Conservation (phyloP, 2,329 filamentous ascomycete species). For the Alternaria tenuissima region DNA sequence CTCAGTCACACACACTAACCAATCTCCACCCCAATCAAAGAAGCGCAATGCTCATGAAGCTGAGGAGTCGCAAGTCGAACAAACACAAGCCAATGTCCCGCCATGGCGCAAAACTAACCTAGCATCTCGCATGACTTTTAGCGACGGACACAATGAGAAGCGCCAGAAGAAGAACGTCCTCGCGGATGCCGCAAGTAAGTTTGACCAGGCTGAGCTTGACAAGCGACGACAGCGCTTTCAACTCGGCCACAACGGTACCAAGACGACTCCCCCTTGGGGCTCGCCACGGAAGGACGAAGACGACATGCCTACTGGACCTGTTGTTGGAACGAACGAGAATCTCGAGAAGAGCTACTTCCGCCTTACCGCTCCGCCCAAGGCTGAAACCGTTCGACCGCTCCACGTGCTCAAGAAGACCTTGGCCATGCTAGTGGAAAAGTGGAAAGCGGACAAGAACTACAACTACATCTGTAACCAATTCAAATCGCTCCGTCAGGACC, state of each 20-base stretch:
- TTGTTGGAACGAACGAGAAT: conserved; percentile 82
- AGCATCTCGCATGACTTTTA: conserved; percentile 78
- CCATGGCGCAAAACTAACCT: conserved; percentile 79
- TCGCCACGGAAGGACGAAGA: conserved; percentile 58
- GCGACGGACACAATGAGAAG: conserved; percentile 57
- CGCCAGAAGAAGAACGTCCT: conserved; percentile 58
- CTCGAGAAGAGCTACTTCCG: conserved; percentile 96
- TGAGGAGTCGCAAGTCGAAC: conserved; percentile 59
- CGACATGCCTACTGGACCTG: conserved; percentile 66
- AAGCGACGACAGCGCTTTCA: conserved; percentile 91
- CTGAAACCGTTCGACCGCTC: conserved; percentile 87
- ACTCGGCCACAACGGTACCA: conserved; percentile 59
- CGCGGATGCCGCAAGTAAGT: conserved; percentile 79
- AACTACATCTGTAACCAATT: conserved; percentile 99
- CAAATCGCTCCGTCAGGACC: conserved; percentile 96
- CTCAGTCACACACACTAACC: conserved; percentile 39
- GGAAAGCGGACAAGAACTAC: conserved; percentile 93
- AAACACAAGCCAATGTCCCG: conserved; percentile 61
- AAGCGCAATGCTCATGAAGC: conserved; percentile 82
- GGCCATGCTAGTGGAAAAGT: conserved; percentile 91
- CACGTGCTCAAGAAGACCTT: conserved; percentile 81
- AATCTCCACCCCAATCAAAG: conserved; percentile 61
- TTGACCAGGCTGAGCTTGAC: conserved; percentile 82
- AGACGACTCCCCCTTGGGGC: conserved; percentile 63
- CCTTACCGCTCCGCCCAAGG: conserved; percentile 86